Conservation (phyloP, 352 stramenopile genomes). For the Saprolegnia parasitica region DNA sequence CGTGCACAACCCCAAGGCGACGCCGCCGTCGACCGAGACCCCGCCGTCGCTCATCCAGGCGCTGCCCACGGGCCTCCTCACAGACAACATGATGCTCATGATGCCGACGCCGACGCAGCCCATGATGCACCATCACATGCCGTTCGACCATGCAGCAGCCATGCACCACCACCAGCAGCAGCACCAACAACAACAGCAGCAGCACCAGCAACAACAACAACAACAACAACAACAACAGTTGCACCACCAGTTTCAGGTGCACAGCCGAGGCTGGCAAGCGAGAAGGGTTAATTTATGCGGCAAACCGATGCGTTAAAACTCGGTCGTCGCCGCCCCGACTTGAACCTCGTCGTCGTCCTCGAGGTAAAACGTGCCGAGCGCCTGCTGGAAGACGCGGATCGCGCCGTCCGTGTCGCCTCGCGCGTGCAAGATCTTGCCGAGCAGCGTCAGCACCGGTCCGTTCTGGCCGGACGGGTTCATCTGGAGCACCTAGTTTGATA, state of each 20-base stretch:
- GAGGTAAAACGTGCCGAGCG: slow-evolving; percentile 44
- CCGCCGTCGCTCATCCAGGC: neutral
- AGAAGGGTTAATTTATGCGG: neutral
- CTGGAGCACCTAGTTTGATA: slow-evolving; percentile 4
- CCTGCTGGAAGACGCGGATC: slow-evolving; percentile 67
- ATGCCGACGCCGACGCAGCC: neutral
- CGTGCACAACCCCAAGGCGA: neutral
- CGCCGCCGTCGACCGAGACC: neutral
- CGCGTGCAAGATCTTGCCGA: slow-evolving; percentile 79
- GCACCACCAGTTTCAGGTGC: slow-evolving; percentile 10
- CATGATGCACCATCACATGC: slow-evolving; percentile 9
- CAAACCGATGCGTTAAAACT: slow-evolving; percentile 5
- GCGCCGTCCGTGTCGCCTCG: slow-evolving; percentile 52
- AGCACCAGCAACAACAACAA: neutral
- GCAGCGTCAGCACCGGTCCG: slow-evolving; percentile 62
- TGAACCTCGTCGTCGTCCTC: slow-evolving; percentile 73
- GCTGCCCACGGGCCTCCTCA: neutral
- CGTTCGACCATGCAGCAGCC: neutral
- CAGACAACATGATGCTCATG: slow-evolving; percentile 15
- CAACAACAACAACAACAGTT: slow-evolving; percentile 7
- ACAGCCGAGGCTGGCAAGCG: neutral
- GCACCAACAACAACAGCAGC: neutral
- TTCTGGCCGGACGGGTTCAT: slow-evolving; percentile 44
- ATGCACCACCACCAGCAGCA: neutral
- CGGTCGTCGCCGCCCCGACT: slow-evolving; percentile 27